These are phyloP conservation scores for Raphanus hybrid DNA, from an alignment of 441 rosid genomes.

Conservation along the genomic window DNA sequence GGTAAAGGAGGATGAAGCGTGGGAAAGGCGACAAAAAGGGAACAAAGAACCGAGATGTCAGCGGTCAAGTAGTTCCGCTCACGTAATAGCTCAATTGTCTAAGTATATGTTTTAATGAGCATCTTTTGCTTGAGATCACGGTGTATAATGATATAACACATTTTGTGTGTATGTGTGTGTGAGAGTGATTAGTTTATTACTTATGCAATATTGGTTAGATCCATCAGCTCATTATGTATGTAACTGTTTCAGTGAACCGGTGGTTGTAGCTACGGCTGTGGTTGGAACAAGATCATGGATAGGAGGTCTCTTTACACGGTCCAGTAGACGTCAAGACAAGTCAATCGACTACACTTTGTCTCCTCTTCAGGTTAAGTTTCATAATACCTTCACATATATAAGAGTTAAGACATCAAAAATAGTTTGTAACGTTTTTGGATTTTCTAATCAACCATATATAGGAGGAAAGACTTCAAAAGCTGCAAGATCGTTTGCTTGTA, in stretches of 20 bases:
- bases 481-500: conserved; percentile 3
- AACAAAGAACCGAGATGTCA: conserved; percentile 76
- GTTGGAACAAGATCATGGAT: conserved; percentile 96
- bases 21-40: conserved; percentile 74
- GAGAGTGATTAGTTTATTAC: background rate
- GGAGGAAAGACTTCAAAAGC: conserved; percentile 11
- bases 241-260: conserved; percentile 42
- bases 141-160: background rate
- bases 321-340: conserved; percentile 8
- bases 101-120: conserved; percentile 70
- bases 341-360: conserved; percentile 6
- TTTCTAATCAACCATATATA: background rate
- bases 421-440: background rate
- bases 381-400: background rate
- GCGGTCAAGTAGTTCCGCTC: conserved; percentile 60
- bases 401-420: background rate
- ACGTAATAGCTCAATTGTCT: conserved; percentile 64
- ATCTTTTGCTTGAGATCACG: conserved; percentile 31
- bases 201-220: background rate
- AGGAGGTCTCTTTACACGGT: conserved; percentile 51
- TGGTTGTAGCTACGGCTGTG: conserved; percentile 84
- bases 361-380: conserved; percentile 6
- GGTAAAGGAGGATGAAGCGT: conserved; percentile 93
- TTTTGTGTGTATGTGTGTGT: background rate
- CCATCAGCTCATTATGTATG: conserved; percentile 14